Conservation (phyloP, 164 flowering plant genomes). For the Brasenia schreberi region DNA sequence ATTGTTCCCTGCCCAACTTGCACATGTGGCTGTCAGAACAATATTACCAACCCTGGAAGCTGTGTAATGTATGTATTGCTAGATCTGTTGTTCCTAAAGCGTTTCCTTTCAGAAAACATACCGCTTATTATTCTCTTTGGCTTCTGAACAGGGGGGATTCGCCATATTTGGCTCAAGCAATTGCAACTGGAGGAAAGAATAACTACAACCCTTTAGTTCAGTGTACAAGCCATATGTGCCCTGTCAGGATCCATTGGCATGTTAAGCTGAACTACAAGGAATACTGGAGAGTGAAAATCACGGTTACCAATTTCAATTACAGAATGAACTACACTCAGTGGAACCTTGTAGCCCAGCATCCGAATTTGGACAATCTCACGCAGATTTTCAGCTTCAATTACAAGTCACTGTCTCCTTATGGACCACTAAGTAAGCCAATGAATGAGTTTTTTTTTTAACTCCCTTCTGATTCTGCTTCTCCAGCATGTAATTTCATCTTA, state of each 20-base stretch:
- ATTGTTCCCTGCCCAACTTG: constrained; percentile 57
- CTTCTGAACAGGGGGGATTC: constrained; percentile 27
- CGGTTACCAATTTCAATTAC: constrained; percentile 77
- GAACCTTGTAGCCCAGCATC: constrained; percentile 81
- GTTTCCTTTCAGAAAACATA: not conserved
- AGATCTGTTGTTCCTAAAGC: not conserved
- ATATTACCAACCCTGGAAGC: constrained; percentile 25
- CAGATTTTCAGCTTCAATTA: constrained; percentile 71
- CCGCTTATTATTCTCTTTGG: not conserved
- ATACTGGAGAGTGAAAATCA: constrained; percentile 76
- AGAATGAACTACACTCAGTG: constrained; percentile 67
- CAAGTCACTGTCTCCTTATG: constrained; percentile 70
- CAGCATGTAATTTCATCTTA: no score
- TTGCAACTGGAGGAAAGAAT: constrained; percentile 22
- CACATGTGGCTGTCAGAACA: constrained; percentile 60
- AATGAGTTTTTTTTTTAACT: not conserved
- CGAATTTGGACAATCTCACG: constrained; percentile 72
- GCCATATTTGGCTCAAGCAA: constrained; percentile 43
- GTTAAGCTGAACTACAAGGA: constrained; percentile 76
- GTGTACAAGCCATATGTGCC: constrained; percentile 89
- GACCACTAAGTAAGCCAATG: constrained; percentile 43
- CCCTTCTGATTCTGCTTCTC: no score
- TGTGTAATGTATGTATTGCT: constrained; percentile 38
- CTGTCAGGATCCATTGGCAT: constrained; percentile 83
- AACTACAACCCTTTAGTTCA: constrained; percentile 46